Evolutionary conservation across 169 alveolate species (phyloP).

Genomic region (Perkinsus olseni): DNA sequence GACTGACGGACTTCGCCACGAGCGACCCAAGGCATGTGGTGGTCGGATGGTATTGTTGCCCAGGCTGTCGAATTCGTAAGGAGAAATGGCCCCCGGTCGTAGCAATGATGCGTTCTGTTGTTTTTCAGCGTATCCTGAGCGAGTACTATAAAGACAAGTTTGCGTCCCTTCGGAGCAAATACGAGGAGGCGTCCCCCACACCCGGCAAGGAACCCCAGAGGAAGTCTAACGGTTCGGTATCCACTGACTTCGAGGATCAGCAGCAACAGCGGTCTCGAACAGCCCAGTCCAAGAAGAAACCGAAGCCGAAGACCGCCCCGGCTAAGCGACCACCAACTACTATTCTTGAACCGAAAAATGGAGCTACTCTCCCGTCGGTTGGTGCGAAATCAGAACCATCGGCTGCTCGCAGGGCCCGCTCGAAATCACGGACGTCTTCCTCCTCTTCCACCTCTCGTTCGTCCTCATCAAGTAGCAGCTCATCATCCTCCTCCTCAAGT

Average conservation of each 20-base stretch:
- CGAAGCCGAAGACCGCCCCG: background rate
- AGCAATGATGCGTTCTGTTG: background rate
- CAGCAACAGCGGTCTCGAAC: background rate
- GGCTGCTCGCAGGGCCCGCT: too few relatives aligned
- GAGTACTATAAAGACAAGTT: background rate
- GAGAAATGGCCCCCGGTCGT: background rate
- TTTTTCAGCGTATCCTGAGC: background rate
- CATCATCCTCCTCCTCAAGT: background rate
- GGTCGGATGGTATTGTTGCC: background rate
- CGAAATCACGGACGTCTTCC: background rate
- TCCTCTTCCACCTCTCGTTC: background rate
- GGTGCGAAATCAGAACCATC: too few relatives aligned
- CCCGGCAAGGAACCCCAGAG: background rate
- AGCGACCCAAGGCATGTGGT: background rate
- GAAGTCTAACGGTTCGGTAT: background rate
- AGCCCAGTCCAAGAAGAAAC: background rate
- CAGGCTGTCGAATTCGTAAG: background rate
- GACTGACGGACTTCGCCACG: background rate
- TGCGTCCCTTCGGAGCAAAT: background rate
- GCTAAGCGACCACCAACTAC: background rate
- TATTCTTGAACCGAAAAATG: background rate
- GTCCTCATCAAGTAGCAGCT: background rate
- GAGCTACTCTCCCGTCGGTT: background rate
- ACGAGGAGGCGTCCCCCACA: background rate
- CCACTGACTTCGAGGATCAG: background rate